phyloP scores from a whole-genome alignment of 2,329 filamentous ascomycete genomes.

The Apiospora saccharicola region DNA sequence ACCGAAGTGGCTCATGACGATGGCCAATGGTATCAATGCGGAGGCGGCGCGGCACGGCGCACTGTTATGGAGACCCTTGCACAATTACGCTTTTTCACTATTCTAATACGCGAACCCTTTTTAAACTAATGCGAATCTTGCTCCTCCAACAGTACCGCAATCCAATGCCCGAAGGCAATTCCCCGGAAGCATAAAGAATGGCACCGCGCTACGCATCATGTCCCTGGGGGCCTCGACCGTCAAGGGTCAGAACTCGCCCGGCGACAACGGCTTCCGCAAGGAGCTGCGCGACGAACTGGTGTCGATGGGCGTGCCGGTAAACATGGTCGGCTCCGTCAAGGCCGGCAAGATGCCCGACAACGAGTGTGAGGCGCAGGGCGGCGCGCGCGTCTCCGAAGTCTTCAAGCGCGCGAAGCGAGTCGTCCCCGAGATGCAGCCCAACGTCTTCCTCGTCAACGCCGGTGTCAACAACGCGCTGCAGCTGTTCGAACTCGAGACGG shows the following conservation, averaged over 20 bases:
- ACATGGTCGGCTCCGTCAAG: slow-evolving; percentile 40
- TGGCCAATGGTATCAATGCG: not conserved
- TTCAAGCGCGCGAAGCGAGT: slow-evolving; percentile 32
- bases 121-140: not conserved
- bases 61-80: not conserved
- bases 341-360: slow-evolving; percentile 39
- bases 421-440: slow-evolving; percentile 34
- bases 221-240: slow-evolving; percentile 38
- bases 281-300: slow-evolving; percentile 40
- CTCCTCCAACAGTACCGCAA: not conserved
- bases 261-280: slow-evolving; percentile 35
- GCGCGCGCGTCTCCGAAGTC: slow-evolving; percentile 38
- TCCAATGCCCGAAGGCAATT: slow-evolving; percentile 18
- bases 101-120: not conserved
- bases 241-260: slow-evolving; percentile 35
- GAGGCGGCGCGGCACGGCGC: not conserved
- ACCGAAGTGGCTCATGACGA: no score
- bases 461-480: slow-evolving; percentile 42
- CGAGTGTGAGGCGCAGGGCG: slow-evolving; percentile 38
- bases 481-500: slow-evolving; percentile 32
- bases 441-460: slow-evolving; percentile 40
- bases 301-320: slow-evolving; percentile 34
- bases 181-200: slow-evolving; percentile 31
- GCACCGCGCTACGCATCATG: slow-evolving; percentile 38
- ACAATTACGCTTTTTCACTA: not conserved